Percentiles rank a stretch among this genome's conserved stretches.
Conservation (phyloP, 2,329 filamentous ascomycete genomes). For the Penicillium verrucosum region DNA sequence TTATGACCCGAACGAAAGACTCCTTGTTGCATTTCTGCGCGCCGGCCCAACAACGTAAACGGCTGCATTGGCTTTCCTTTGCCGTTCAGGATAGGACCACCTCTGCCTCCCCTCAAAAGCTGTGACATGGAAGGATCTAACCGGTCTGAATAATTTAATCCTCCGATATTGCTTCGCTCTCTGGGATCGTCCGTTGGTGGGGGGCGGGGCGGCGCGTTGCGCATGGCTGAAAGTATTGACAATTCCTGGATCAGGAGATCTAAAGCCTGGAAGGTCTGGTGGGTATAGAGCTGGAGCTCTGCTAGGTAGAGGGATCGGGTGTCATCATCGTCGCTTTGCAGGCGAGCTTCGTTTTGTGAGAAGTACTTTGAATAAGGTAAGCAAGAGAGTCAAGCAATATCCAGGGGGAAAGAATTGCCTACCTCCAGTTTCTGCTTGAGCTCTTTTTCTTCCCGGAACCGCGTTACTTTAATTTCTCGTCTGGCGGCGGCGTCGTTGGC, state of each 20-base stretch:
- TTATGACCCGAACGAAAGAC: slow-evolving; percentile 92
- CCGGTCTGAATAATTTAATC: slow-evolving; percentile 65
- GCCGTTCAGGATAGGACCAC: slow-evolving; percentile 71
- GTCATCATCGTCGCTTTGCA: slow-evolving; percentile 78
- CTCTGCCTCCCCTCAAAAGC: slow-evolving; percentile 46
- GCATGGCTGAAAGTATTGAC: slow-evolving; percentile 74
- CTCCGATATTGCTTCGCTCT: slow-evolving; percentile 48
- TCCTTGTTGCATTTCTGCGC: slow-evolving; percentile 70
- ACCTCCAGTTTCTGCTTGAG: slow-evolving; percentile 79
- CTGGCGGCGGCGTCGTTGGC: slow-evolving; percentile 64
- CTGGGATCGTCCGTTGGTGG: slow-evolving; percentile 37
- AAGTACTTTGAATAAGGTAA: slow-evolving; percentile 51
- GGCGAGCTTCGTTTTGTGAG: slow-evolving; percentile 55
- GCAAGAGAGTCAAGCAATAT: slow-evolving; percentile 29
- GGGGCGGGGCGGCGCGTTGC: slow-evolving; percentile 42
- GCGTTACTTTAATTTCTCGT: slow-evolving; percentile 78
- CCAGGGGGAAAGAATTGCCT: slow-evolving; percentile 16
- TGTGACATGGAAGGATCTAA: slow-evolving; percentile 64
- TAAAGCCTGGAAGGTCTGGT: slow-evolving; percentile 81
- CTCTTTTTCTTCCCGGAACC: slow-evolving; percentile 81
- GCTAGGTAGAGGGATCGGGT: slow-evolving; percentile 75
- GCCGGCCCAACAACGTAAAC: slow-evolving; percentile 77
- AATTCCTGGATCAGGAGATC: slow-evolving; percentile 82
- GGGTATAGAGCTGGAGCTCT: slow-evolving; percentile 67
- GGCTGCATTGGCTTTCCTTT: slow-evolving; percentile 84